Conservation (phyloP, 805 yeast genomes). For the Wickerhamomyces mucosus region DNA sequence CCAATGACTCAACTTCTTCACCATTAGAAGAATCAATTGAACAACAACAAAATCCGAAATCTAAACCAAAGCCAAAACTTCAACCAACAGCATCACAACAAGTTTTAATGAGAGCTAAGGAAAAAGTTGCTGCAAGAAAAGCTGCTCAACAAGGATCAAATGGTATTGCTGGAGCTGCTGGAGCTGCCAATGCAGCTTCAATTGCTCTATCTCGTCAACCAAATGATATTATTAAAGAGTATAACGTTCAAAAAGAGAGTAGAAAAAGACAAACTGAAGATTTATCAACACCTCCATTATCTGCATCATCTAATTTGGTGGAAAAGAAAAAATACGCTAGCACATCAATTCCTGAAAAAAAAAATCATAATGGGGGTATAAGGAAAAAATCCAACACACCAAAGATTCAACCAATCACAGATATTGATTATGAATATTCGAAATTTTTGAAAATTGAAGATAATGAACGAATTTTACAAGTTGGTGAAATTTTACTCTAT, state of each 20-base stretch:
- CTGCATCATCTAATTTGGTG: background rate
- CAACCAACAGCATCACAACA: constrained; percentile 18
- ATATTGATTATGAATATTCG: constrained; percentile 52
- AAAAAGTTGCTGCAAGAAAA: constrained; percentile 21
- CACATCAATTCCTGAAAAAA: constrained; percentile 6
- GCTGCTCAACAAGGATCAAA: constrained; percentile 9
- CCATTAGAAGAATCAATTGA: background rate
- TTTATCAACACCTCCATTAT: background rate
- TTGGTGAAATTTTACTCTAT: constrained; percentile 42
- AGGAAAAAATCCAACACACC: no score
- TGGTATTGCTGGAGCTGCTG: constrained; percentile 9
- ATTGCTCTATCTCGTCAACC: constrained; percentile 20
- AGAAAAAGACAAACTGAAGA: constrained; percentile 1
- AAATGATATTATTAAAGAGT: constrained; percentile 17
- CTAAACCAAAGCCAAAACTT: background rate
- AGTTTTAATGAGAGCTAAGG: constrained; percentile 18
- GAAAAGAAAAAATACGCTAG: constrained; percentile 4
- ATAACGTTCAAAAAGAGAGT: constrained; percentile 8
- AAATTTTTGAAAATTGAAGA: constrained; percentile 35
- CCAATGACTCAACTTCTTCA: background rate
- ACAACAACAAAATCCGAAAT: background rate
- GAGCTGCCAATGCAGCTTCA: constrained; percentile 21
- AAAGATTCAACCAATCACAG: constrained; percentile 36
- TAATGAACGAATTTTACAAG: constrained; percentile 52
- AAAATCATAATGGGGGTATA: no score